Percentiles rank a stretch among this genome's conserved stretches.
Conservation (phyloP, 805 yeast genomes). For the Starmerella stellata region DNA sequence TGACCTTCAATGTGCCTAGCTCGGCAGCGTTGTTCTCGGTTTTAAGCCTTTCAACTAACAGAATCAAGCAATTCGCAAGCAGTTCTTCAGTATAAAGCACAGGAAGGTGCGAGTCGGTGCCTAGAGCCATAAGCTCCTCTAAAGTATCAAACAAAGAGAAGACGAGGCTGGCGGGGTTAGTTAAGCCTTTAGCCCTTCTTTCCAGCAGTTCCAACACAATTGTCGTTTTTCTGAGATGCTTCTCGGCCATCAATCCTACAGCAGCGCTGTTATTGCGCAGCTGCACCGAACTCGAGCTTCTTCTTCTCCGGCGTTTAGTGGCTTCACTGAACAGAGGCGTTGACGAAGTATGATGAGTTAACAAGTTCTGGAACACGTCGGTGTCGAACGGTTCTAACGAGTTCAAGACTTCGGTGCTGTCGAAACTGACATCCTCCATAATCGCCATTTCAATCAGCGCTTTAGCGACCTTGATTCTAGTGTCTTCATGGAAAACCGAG, state of each 20-base stretch:
- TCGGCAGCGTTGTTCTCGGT: constrained; percentile 18
- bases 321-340: constrained; percentile 22
- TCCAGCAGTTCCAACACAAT: constrained; percentile 66
- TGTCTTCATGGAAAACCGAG: constrained; percentile 34
- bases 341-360: constrained; percentile 25
- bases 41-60: constrained; percentile 34
- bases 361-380: constrained; percentile 38
- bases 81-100: constrained; percentile 83
- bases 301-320: constrained; percentile 46
- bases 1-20: constrained; percentile 61
- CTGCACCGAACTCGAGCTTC: constrained; percentile 57
- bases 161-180: constrained; percentile 17
- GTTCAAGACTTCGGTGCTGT: constrained; percentile 32
- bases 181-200: constrained; percentile 17
- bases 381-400: constrained; percentile 37
- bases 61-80: constrained; percentile 67
- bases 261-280: constrained; percentile 30
- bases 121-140: constrained; percentile 38
- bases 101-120: constrained; percentile 80
- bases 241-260: constrained; percentile 55
- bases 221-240: constrained; percentile 61
- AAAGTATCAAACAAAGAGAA: constrained; percentile 24
- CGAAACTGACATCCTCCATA: constrained; percentile 27
- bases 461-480: constrained; percentile 39
- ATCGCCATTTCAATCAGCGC: constrained; percentile 40